Percentiles rank a stretch among this genome's conserved stretches.
phyloP scores from a whole-genome alignment of 805 yeast species.

The Wickerhamiella azymoides region DNA sequence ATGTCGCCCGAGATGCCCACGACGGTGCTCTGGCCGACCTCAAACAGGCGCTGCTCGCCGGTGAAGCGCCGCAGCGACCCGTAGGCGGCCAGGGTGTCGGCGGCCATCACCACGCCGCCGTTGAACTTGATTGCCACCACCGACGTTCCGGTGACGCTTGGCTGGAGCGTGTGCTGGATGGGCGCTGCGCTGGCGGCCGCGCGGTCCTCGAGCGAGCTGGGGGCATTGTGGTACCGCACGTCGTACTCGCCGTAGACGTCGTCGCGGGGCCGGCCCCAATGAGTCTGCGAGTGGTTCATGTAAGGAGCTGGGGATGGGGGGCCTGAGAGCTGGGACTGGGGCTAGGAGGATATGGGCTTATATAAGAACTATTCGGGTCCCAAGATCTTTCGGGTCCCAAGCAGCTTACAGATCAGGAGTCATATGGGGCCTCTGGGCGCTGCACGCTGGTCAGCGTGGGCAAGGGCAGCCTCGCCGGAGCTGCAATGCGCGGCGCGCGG shows the following conservation, averaged over 20 bases:
- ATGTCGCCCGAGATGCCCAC: conserved; percentile 94
- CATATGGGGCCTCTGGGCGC: too few relatives aligned
- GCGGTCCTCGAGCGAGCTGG: conserved; percentile 23
- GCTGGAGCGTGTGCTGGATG: conserved; percentile 77
- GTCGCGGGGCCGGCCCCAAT: conserved; percentile 92
- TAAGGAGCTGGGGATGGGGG: not conserved
- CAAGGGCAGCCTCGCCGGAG: too few relatives aligned
- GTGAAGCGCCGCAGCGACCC: conserved; percentile 84
- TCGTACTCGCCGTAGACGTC: conserved; percentile 69
- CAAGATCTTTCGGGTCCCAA: too few relatives aligned
- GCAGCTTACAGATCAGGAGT: too few relatives aligned
- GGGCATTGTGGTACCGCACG: conserved; percentile 36
- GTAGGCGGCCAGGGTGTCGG: conserved; percentile 82
- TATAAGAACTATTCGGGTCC: too few relatives aligned
- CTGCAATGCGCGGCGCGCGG: too few relatives aligned
- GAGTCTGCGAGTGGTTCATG: conserved; percentile 91
- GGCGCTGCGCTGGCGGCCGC: too few relatives aligned
- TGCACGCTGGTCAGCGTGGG: not conserved
- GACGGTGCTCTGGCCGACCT: conserved; percentile 72
- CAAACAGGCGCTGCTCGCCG: conserved; percentile 69
- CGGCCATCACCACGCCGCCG: conserved; percentile 86
- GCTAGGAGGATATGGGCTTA: too few relatives aligned
- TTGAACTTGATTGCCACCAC: conserved; percentile 83
- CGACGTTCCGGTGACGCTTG: conserved; percentile 92
- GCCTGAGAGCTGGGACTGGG: too few relatives aligned